These are phyloP conservation scores for Nakaseomyces sp. DNA, from an alignment of 1,139 yeast species.

Conservation along the genomic window DNA sequence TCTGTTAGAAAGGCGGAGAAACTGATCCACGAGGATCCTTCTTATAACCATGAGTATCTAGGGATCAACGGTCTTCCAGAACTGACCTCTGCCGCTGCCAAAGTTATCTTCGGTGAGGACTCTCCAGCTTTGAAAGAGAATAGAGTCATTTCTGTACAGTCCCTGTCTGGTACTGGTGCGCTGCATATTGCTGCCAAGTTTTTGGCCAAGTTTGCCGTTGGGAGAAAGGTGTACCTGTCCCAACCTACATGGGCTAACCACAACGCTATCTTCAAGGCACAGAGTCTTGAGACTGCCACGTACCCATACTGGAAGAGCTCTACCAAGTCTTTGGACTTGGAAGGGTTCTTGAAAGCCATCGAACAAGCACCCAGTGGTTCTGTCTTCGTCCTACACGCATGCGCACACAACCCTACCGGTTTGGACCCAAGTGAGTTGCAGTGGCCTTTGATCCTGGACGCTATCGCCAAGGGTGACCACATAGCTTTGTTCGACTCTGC, in stretches of 20 bases:
- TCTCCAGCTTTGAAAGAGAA: slow-evolving; percentile 46
- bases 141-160: slow-evolving; percentile 68
- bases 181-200: slow-evolving; percentile 80
- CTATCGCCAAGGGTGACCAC: slow-evolving; percentile 53
- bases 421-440: slow-evolving; percentile 83
- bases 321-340: slow-evolving; percentile 54
- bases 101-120: slow-evolving; percentile 63
- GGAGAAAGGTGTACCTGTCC: slow-evolving; percentile 57
- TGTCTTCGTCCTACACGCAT: slow-evolving; percentile 79
- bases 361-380: slow-evolving; percentile 68
- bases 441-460: slow-evolving; percentile 66
- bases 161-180: slow-evolving; percentile 94
- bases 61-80: slow-evolving; percentile 74
- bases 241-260: slow-evolving; percentile 98
- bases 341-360: slow-evolving; percentile 65
- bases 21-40: slow-evolving; percentile 43
- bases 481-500: slow-evolving; percentile 91
- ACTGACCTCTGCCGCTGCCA: slow-evolving; percentile 68
- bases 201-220: slow-evolving; percentile 41
- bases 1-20: slow-evolving; percentile 71
- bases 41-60: slow-evolving; percentile 84
- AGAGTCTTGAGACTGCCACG: slow-evolving; percentile 52
- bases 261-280: slow-evolving; percentile 62
- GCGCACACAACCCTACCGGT: slow-evolving; percentile 98
- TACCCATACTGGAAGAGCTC: slow-evolving; percentile 78